Conservation (phyloP, 805 yeast genomes). For the Yamadazyma akitaensis region DNA sequence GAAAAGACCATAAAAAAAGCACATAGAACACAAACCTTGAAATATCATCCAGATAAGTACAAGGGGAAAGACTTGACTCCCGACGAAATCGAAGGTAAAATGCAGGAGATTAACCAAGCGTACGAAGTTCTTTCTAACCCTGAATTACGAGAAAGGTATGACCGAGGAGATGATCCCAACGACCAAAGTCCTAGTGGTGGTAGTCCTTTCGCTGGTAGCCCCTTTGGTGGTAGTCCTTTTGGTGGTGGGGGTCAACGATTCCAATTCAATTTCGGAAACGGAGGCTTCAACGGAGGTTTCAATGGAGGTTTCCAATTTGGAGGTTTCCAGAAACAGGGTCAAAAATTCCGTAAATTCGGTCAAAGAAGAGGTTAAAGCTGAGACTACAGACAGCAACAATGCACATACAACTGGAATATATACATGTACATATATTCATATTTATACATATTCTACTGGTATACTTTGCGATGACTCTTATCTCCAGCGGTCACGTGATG, state of each 20-base stretch:
- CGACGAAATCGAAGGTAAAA: slow-evolving; percentile 72
- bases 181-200: slow-evolving; percentile 25
- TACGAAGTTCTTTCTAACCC: slow-evolving; percentile 78
- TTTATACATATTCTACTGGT: no score
- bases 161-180: slow-evolving; percentile 55
- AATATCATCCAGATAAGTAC: slow-evolving; percentile 91
- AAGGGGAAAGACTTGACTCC: slow-evolving; percentile 60
- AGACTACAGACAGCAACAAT: background rate
- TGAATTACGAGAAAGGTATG: slow-evolving; percentile 63
- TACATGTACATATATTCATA: no score
- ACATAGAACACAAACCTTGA: slow-evolving; percentile 71
- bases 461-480: no score
- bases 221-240: slow-evolving; percentile 8
- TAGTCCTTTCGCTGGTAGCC: background rate
- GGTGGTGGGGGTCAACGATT: slow-evolving; percentile 4
- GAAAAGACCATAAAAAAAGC: slow-evolving; percentile 75
- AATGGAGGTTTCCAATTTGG: slow-evolving; percentile 12
- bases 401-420: background rate
- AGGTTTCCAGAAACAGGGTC: slow-evolving; percentile 11
- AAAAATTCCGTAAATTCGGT: slow-evolving; percentile 14
- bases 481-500: background rate
- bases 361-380: slow-evolving; percentile 1
- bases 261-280: slow-evolving; percentile 15
- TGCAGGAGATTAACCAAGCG: slow-evolving; percentile 92
- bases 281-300: slow-evolving; percentile 3